phyloP scores from a whole-genome alignment of 768 basidiomycete genomes.

The Omphalotus guepiniiformis region DNA sequence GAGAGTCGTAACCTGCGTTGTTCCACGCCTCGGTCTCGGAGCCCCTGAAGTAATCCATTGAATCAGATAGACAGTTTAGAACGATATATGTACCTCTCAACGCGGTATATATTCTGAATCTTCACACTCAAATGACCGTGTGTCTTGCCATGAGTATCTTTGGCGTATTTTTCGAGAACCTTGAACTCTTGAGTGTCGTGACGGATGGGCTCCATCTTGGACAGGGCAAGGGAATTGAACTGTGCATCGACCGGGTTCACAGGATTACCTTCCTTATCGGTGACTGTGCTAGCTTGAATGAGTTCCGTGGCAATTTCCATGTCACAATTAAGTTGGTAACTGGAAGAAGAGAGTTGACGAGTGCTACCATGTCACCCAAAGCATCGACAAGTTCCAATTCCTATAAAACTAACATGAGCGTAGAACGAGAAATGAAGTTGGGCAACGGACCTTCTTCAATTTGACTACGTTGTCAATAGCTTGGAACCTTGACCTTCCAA shows the following conservation, averaged over 20 bases:
- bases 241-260: constrained; percentile 55
- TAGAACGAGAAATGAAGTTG: not conserved
- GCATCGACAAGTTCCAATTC: constrained; percentile 64
- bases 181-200: constrained; percentile 39
- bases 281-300: constrained; percentile 33
- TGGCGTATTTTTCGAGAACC: constrained; percentile 42
- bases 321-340: not conserved
- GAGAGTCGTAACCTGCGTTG: constrained; percentile 39
- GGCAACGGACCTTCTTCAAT: constrained; percentile 36
- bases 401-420: constrained; percentile 18
- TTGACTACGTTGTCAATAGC: constrained; percentile 33
- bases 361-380: constrained; percentile 55
- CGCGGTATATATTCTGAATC: constrained; percentile 46
- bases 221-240: constrained; percentile 48
- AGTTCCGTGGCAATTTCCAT: constrained; percentile 61
- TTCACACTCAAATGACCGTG: constrained; percentile 42
- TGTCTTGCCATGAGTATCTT: constrained; percentile 54
- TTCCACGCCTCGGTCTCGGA: constrained; percentile 34
- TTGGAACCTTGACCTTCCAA: constrained; percentile 44
- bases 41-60: constrained; percentile 12
- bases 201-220: constrained; percentile 46
- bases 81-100: constrained; percentile 39
- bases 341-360: not conserved
- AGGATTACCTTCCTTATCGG: constrained; percentile 41
- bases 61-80: not conserved